These are phyloP conservation scores for Verticillium longisporum DNA, from an alignment of 2,329 filamentous ascomycete species.

Conservation along the genomic window DNA sequence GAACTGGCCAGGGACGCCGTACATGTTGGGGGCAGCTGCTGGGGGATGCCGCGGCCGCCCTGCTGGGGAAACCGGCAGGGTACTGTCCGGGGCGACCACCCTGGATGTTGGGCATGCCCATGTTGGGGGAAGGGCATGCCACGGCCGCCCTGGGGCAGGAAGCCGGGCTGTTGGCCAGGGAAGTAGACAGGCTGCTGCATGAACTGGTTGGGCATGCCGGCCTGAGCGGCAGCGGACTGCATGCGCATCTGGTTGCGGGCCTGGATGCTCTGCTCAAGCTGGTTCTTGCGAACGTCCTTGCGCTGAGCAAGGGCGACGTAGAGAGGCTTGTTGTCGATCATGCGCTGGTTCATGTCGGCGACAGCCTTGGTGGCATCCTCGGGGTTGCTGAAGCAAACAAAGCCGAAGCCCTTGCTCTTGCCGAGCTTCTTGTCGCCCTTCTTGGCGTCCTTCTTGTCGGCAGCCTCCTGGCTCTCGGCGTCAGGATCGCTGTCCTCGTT, in stretches of 20 bases:
- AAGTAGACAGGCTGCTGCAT: conserved; percentile 88
- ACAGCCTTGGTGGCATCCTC: conserved; percentile 99
- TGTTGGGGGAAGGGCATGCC: conserved; percentile 61
- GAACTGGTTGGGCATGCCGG: conserved; percentile 80
- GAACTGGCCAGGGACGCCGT: conserved; percentile 73
- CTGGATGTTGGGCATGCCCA: conserved; percentile 65
- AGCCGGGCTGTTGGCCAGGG: conserved; percentile 69
- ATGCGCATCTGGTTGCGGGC: conserved; percentile 97
- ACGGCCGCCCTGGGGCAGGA: conserved; percentile 55
- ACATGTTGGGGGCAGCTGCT: conserved; percentile 87
- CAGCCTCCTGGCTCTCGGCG: conserved; percentile 34
- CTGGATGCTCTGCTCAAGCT: conserved; percentile 98
- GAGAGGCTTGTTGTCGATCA: conserved; percentile 93
- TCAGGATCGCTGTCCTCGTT: conserved; percentile 39
- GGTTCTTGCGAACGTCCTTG: conserved; percentile 99
- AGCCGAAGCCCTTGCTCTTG: conserved; percentile 99
- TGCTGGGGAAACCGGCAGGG: conserved; percentile 73
- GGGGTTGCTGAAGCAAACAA: conserved; percentile 99
- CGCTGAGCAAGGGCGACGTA: conserved; percentile 98
- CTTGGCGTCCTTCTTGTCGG: conserved; percentile 54
- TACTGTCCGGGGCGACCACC: conserved; percentile 82
- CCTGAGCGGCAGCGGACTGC: conserved; percentile 91
- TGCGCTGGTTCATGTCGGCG: conserved; percentile 99
- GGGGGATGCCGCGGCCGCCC: conserved; percentile 78
- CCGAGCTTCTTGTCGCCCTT: conserved; percentile 60